Evolutionary conservation across 2,329 filamentous ascomycete species (phyloP).

Genomic region (Dothideomycetes sp.): DNA sequence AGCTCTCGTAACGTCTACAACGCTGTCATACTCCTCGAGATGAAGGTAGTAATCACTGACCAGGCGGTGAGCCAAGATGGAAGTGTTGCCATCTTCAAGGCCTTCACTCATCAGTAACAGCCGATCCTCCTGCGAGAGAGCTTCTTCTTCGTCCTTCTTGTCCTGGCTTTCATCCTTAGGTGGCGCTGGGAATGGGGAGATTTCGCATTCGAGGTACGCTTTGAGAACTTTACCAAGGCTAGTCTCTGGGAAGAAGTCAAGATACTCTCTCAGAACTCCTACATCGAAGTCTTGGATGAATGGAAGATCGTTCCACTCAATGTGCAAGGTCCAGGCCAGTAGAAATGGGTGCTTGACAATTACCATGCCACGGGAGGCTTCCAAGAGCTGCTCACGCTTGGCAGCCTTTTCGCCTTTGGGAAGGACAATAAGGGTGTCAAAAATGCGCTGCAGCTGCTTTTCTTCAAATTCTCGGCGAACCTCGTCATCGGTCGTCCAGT

Average conservation of each 20-base stretch:
- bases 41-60: slow-evolving; percentile 74
- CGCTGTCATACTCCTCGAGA: slow-evolving; percentile 74
- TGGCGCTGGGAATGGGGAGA: slow-evolving; percentile 77
- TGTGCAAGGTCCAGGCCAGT: slow-evolving; percentile 78
- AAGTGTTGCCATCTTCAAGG: slow-evolving; percentile 43
- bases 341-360: slow-evolving; percentile 86
- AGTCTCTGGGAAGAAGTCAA: slow-evolving; percentile 70
- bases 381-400: slow-evolving; percentile 63
- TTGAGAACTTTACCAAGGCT: slow-evolving; percentile 74
- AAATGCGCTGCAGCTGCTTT: slow-evolving; percentile 70
- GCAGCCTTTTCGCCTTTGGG: slow-evolving; percentile 54
- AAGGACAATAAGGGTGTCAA: slow-evolving; percentile 64
- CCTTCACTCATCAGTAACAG: slow-evolving; percentile 64
- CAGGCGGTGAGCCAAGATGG: slow-evolving; percentile 71
- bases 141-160: slow-evolving; percentile 43
- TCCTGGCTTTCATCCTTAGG: slow-evolving; percentile 25
- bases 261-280: slow-evolving; percentile 68
- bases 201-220: slow-evolving; percentile 69
- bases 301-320: slow-evolving; percentile 80
- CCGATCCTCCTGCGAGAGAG: slow-evolving; percentile 65
- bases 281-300: slow-evolving; percentile 67
- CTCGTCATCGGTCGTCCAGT: slow-evolving; percentile 85
- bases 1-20: slow-evolving; percentile 68
- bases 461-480: slow-evolving; percentile 77
- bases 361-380: slow-evolving; percentile 83